Evolutionary conservation across 257 asterid species (phyloP).

Genomic region (Nemophila menziesii): DNA sequence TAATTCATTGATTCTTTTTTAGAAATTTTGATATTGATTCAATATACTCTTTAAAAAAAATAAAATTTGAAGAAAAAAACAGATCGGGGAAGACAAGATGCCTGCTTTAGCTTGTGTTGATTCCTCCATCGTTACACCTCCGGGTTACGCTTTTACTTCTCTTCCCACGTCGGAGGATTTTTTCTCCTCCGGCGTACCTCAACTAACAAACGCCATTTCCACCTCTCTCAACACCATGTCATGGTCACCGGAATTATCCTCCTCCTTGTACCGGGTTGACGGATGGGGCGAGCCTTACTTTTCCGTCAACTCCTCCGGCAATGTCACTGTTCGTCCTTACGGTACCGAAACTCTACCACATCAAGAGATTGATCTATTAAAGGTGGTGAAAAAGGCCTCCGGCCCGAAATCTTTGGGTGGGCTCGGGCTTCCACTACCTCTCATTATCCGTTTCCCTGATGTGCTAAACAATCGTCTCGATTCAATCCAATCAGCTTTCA

Average conservation of each 20-base stretch:
- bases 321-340: conserved; percentile 55
- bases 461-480: conserved; percentile 68
- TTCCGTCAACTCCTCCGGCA: conserved; percentile 62
- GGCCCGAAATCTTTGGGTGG: conserved; percentile 60
- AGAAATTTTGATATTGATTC: neutral
- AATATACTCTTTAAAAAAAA: conserved; percentile 8
- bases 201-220: conserved; percentile 15
- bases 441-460: conserved; percentile 75
- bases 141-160: conserved; percentile 34
- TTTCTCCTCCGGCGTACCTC: conserved; percentile 21
- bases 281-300: conserved; percentile 98
- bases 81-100: conserved; percentile 53
- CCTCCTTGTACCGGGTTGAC: conserved; percentile 58
- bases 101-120: conserved; percentile 80
- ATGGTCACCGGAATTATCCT: conserved; percentile 66
- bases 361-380: conserved; percentile 83
- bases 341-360: conserved; percentile 56
- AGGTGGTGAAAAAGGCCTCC: conserved; percentile 77
- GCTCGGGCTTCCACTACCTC: conserved; percentile 72
- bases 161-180: conserved; percentile 40
- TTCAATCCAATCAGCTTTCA: conserved; percentile 56
- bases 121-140: conserved; percentile 44
- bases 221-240: conserved; percentile 14
- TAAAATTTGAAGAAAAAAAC: conserved; percentile 13
- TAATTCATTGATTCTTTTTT: conserved; percentile 44